A percentile compares a stretch with the other conserved stretches of the same genome.
Evolutionary conservation across 371 early-diverging fungal species (phyloP).

Genomic region (Pancytospora philotis): DNA sequence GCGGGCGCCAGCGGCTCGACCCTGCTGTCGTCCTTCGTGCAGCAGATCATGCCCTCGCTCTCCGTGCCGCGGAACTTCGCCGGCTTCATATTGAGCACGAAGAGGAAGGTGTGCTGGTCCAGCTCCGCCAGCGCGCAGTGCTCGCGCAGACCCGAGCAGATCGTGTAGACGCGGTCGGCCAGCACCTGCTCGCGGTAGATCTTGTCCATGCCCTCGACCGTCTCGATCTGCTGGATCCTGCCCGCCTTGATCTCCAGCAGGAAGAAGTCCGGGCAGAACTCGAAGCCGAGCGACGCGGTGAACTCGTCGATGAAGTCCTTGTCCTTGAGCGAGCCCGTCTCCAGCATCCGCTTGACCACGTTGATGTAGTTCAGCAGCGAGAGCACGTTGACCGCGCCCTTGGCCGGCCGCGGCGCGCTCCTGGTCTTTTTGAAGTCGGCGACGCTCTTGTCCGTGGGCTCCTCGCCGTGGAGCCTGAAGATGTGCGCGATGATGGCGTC

Average conservation of each 20-base stretch:
- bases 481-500: neutral
- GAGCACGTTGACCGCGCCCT: neutral
- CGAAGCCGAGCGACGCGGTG: neutral
- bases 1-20: slow-evolving; percentile 58
- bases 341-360: slow-evolving; percentile 3
- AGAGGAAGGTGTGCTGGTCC: slow-evolving; percentile 49
- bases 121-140: slow-evolving; percentile 48
- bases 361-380: slow-evolving; percentile 5
- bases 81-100: slow-evolving; percentile 58
- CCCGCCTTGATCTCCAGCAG: slow-evolving; percentile 57
- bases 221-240: slow-evolving; percentile 44
- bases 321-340: slow-evolving; percentile 22
- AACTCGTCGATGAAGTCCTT: slow-evolving; percentile 10
- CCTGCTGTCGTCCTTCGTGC: slow-evolving; percentile 50
- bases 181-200: slow-evolving; percentile 57
- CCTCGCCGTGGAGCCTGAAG: neutral
- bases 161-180: slow-evolving; percentile 31
- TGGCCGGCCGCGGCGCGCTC: neutral
- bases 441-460: neutral
- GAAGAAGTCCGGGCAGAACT: slow-evolving; percentile 43
- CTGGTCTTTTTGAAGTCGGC: slow-evolving; percentile 19
- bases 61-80: slow-evolving; percentile 49
- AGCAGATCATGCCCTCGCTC: slow-evolving; percentile 60
- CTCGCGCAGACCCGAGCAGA: slow-evolving; percentile 57
- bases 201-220: slow-evolving; percentile 55